Conservation (phyloP, 495 filamentous ascomycete species). For the Entonaema liquescens region DNA sequence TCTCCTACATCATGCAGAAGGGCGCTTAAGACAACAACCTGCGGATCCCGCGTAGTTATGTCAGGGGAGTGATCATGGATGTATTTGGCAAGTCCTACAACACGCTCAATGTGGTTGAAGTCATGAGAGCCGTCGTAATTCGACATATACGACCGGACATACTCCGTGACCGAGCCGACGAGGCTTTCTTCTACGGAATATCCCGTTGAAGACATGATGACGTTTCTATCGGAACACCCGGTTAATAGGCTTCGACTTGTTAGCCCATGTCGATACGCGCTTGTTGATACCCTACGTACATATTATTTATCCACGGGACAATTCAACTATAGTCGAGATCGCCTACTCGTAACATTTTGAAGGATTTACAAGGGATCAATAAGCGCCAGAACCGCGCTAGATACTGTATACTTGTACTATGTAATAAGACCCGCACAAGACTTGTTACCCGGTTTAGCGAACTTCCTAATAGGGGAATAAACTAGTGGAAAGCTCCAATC, state of each 20-base stretch:
- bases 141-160: constrained; percentile 77
- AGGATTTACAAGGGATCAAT: constrained; percentile 19
- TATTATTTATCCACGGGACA: constrained; percentile 22
- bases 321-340: constrained; percentile 13
- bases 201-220: constrained; percentile 41
- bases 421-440: constrained; percentile 28
- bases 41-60: constrained; percentile 54
- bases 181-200: constrained; percentile 50
- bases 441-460: constrained; percentile 12
- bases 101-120: constrained; percentile 82
- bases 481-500: no score
- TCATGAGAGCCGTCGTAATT: constrained; percentile 87
- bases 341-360: constrained; percentile 5
- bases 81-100: constrained; percentile 72
- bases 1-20: constrained; percentile 90
- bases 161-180: constrained; percentile 60
- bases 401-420: no score
- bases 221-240: constrained; percentile 21
- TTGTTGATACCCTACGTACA: constrained; percentile 33
- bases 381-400: constrained; percentile 32
- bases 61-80: constrained; percentile 59
- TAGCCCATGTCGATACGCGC: constrained; percentile 41
- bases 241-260: constrained; percentile 34
- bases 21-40: constrained; percentile 73
- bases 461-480: constrained; percentile 20